Conservation (phyloP, 352 stramenopile genomes). For the Pythium phragmitis region DNA sequence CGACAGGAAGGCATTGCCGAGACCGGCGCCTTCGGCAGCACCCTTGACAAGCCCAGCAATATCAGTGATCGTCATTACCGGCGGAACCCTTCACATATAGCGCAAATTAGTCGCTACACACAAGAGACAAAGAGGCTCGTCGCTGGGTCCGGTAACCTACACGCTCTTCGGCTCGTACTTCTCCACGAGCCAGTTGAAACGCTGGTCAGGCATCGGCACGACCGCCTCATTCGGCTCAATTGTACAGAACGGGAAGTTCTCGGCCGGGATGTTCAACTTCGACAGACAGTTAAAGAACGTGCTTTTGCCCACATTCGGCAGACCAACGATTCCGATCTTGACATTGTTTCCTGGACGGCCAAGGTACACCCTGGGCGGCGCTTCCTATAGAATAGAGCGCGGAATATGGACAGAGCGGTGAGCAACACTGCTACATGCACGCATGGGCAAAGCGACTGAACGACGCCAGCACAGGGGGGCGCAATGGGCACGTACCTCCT, state of each 20-base stretch:
- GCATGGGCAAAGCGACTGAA: neutral
- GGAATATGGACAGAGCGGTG: neutral
- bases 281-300: conserved; percentile 99
- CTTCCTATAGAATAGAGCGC: conserved; percentile 12
- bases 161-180: conserved; percentile 41
- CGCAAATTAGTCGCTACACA: neutral
- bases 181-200: conserved; percentile 98
- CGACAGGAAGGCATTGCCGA: conserved; percentile 99
- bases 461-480: neutral
- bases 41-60: conserved; percentile 99
- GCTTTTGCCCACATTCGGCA: conserved; percentile 99
- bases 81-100: conserved; percentile 73
- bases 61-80: conserved; percentile 98
- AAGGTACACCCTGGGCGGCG: conserved; percentile 65
- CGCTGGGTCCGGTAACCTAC: conserved; percentile 6
- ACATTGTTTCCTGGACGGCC: conserved; percentile 91
- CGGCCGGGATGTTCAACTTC: conserved; percentile 90
- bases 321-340: conserved; percentile 98
- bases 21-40: conserved; percentile 95
- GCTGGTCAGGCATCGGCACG: conserved; percentile 96
- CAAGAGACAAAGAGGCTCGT: no score
- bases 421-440: neutral
- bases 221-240: conserved; percentile 99
- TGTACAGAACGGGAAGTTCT: conserved; percentile 97
- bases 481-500: conserved; percentile 14